phyloP scores from a whole-genome alignment of 768 basidiomycete genomes.

The Lactifluus hygrophoroides region DNA sequence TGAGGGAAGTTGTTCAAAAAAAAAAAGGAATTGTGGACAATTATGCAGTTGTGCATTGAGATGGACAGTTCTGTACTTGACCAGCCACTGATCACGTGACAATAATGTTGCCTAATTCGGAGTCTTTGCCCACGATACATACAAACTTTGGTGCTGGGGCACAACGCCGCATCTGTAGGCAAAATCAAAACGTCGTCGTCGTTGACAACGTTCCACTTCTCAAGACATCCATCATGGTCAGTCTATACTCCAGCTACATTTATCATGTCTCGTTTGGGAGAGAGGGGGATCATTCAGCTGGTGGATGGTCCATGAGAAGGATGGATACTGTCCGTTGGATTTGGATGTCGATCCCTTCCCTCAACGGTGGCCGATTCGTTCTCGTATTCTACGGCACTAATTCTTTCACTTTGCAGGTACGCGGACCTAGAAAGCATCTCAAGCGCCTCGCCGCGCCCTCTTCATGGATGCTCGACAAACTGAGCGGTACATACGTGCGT shows the following conservation, averaged over 20 bases:
- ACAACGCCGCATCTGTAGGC: slow-evolving; percentile 2
- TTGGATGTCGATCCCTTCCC: slow-evolving; percentile 24
- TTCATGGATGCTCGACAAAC: slow-evolving; percentile 99
- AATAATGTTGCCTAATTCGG: slow-evolving; percentile 3
- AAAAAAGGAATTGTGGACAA: no score
- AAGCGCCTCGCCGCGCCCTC: slow-evolving; percentile 96
- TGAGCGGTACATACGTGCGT: slow-evolving; percentile 88
- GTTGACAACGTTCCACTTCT: slow-evolving; percentile 28
- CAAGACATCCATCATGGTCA: slow-evolving; percentile 33
- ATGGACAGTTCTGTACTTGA: no score
- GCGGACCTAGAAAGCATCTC: slow-evolving; percentile 98
- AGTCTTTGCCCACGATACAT: slow-evolving; percentile 12
- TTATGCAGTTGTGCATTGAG: no score
- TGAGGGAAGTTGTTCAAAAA: no score
- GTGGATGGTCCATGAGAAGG: slow-evolving; percentile 17
- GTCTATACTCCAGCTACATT: slow-evolving; percentile 17
- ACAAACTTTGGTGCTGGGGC: slow-evolving; percentile 11
- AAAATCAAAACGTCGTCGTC: slow-evolving; percentile 25
- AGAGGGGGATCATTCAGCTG: slow-evolving; percentile 1
- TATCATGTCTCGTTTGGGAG: not conserved
- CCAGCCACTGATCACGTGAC: not conserved
- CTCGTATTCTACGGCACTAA: slow-evolving; percentile 20
- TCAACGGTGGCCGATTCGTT: slow-evolving; percentile 11
- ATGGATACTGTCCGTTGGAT: slow-evolving; percentile 26
- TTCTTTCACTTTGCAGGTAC: slow-evolving; percentile 48